Evolutionary conservation across 441 rosid genomes (phyloP), one percentile per base, ranked within the genome.

Genomic region (Metrosideros polymorpha): DNA sequence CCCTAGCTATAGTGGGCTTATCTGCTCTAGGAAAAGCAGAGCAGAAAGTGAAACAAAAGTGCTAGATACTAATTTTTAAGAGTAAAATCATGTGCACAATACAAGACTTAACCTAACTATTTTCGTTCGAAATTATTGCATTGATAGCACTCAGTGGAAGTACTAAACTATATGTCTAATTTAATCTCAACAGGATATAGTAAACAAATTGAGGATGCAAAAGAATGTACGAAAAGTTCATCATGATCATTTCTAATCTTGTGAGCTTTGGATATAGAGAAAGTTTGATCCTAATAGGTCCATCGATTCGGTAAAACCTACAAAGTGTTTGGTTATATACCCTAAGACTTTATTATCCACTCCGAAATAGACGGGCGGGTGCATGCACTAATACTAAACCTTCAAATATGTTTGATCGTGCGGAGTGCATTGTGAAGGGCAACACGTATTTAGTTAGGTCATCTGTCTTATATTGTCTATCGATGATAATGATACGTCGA

Each of bases 401-500:
- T 12, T 9, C 2, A 17, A 56, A 30, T 4, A 9, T 9, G 6
- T 32, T 18, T 63, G 76, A 18, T 8, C 13, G 10, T 63, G 6
- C 17, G 1, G 25, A 30, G 15, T 1, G 17, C 22, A 1, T 22
- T 27, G 3, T 32, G 45, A 7, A 32, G 77, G 25, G 12, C 6
- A 63, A 19, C 27, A 32, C 27, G 32, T 32, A 63, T 22, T 8
- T 39, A 71, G n/a, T 12, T 12, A 39, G 79, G 17, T 0, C n/a
- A 10, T 71, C 0, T 12, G 0, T 24, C 47, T 39, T 22, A 2
- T 22, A 71, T 3, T 5, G 2, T 5, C 1, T 3, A 15, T 6
- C n/a, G 8, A 12, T 35, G 79, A 71, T 22, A 9, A 3, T 6
- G 5, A 19, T 39, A 22, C 0, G 9, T 2, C 1, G 7, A 1